Percentiles rank a stretch among this genome's conserved stretches.
These are phyloP conservation scores for Gymnopus androsaceus DNA, from an alignment of 1,284 basidiomycete genomes.

Conservation along the genomic window DNA sequence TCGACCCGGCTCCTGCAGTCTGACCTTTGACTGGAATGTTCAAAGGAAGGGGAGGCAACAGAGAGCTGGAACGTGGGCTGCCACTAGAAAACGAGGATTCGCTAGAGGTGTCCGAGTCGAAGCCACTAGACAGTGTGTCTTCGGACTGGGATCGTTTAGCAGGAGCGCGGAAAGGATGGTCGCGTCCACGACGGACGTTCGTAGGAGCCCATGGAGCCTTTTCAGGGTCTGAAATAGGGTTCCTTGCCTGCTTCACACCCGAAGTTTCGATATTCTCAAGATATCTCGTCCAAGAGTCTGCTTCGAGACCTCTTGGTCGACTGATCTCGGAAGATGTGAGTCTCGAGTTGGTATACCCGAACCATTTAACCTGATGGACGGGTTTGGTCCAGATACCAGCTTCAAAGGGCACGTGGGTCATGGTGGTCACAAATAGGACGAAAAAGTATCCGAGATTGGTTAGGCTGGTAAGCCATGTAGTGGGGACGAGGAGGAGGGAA, in stretches of 20 bases:
- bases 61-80: constrained; percentile 3
- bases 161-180: constrained; percentile 37
- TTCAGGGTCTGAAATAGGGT: constrained; percentile 22
- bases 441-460: constrained; percentile 56
- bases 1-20: constrained; percentile 30
- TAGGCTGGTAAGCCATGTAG: constrained; percentile 56
- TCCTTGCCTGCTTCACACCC: constrained; percentile 22
- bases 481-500: constrained; percentile 48
- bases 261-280: constrained; percentile 35
- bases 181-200: constrained; percentile 52
- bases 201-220: constrained; percentile 48
- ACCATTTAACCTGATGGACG: constrained; percentile 61
- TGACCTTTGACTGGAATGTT: constrained; percentile 21
- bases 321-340: constrained; percentile 16
- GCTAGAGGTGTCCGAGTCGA: constrained; percentile 8
- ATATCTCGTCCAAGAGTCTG: constrained; percentile 30
- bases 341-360: constrained; percentile 27
- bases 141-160: constrained; percentile 18
- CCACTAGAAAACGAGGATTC: neutral
- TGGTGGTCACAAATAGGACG: constrained; percentile 44
- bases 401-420: constrained; percentile 42
- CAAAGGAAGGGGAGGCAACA: constrained; percentile 24
- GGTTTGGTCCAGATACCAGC: constrained; percentile 53
- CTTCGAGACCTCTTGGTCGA: constrained; percentile 13
- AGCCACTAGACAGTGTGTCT: neutral